Conservation (phyloP, 2,329 filamentous ascomycete species). For the Zasmidium cellare region DNA sequence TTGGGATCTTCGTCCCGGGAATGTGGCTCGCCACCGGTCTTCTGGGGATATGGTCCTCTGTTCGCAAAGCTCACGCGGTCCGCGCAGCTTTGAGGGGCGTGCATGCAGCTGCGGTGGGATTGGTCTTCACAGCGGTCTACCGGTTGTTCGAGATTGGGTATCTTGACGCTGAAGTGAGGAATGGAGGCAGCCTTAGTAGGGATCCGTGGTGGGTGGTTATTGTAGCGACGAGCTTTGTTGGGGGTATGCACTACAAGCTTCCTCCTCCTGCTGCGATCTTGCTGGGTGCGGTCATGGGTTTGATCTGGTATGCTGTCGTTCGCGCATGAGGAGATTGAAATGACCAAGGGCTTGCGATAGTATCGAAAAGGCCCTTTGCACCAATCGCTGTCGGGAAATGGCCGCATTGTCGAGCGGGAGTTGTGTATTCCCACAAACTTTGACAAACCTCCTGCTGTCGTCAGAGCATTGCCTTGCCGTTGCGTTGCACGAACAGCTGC, state of each 20-base stretch:
- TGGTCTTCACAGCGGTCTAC: constrained; percentile 48
- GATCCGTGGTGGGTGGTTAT: constrained; percentile 51
- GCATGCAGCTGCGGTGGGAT: constrained; percentile 44
- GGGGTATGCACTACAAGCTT: constrained; percentile 42
- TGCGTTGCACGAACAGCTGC: not conserved
- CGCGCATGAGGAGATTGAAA: too few species aligned
- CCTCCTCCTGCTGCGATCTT: constrained; percentile 42
- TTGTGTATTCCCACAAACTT: not conserved
- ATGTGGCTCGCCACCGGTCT: constrained; percentile 39
- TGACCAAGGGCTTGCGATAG: too few species aligned
- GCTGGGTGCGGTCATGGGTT: constrained; percentile 39
- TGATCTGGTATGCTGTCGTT: constrained; percentile 45
- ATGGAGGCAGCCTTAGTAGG: constrained; percentile 38
- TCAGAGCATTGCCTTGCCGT: not conserved
- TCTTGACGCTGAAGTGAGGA: constrained; percentile 36
- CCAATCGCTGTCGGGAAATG: too few species aligned
- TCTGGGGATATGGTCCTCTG: constrained; percentile 40
- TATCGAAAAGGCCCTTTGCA: too few species aligned
- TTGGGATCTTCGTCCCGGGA: constrained; percentile 44
- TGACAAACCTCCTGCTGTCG: not conserved
- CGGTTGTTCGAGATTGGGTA: constrained; percentile 47
- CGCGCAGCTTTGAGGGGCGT: constrained; percentile 40
- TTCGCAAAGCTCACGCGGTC: constrained; percentile 38
- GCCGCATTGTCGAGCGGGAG: too few species aligned
- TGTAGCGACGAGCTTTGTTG: constrained; percentile 42